Percentiles rank a stretch among this genome's conserved stretches.
phyloP scores from a whole-genome alignment of 257 asterid genomes.

The Schizonepeta tenuifolia region DNA sequence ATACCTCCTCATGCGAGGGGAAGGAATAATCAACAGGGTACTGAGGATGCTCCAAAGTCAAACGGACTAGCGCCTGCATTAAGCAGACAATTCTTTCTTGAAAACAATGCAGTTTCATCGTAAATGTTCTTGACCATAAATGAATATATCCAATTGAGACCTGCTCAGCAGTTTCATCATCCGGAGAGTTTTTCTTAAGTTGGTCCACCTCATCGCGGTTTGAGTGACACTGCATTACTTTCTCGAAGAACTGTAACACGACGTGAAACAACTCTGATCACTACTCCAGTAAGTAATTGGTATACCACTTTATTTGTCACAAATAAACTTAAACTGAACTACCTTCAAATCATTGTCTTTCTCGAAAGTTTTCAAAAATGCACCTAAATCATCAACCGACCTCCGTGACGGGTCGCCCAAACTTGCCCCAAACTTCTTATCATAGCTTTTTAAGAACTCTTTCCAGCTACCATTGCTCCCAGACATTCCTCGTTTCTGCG shows the following conservation, averaged over 20 bases:
- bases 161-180: constrained; percentile 79
- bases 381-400: constrained; percentile 57
- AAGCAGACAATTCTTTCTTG: constrained; percentile 40
- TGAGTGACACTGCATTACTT: constrained; percentile 59
- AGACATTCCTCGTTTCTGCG: constrained; percentile 51
- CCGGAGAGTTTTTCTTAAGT: constrained; percentile 54
- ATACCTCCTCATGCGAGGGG: constrained; percentile 88
- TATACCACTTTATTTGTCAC: not conserved
- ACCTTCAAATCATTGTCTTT: constrained; percentile 68
- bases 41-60: constrained; percentile 72
- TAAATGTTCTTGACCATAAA: not conserved
- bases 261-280: constrained; percentile 11
- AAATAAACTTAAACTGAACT: not conserved
- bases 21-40: constrained; percentile 78
- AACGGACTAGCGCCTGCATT: constrained; percentile 78
- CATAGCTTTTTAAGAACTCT: constrained; percentile 67
- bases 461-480: constrained; percentile 64
- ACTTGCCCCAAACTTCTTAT: constrained; percentile 76
- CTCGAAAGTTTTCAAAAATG: constrained; percentile 68
- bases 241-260: constrained; percentile 65
- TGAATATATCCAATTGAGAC: constrained; percentile 39
- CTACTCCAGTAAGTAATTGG: not conserved
- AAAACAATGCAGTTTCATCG: not conserved
- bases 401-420: constrained; percentile 87
- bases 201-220: constrained; percentile 57